Evolutionary conservation across 202 grass and related monocot genomes (phyloP).

Genomic region (Panicum hallii): DNA sequence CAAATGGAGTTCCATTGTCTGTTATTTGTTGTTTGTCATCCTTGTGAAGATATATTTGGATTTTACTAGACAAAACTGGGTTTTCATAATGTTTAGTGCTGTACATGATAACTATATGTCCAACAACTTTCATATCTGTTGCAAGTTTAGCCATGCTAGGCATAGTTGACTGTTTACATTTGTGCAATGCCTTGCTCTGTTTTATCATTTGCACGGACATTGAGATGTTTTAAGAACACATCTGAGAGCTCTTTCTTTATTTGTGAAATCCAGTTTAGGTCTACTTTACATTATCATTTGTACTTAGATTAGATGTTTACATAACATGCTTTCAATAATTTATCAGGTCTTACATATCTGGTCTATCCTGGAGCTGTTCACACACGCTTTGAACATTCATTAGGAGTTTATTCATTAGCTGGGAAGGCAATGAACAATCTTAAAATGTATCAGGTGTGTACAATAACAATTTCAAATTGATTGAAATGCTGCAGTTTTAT

Average conservation of each 20-base stretch:
- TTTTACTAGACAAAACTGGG: not conserved
- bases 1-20: not conserved
- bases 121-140: not conserved
- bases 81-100: not conserved
- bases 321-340: slow-evolving; percentile 35
- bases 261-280: slow-evolving; percentile 16
- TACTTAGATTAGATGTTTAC: not conserved
- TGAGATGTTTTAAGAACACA: slow-evolving; percentile 9
- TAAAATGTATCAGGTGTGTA: slow-evolving; percentile 70
- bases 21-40: not conserved
- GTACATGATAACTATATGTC: slow-evolving; percentile 2
- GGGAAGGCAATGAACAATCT: slow-evolving; percentile 70
- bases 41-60: not conserved
- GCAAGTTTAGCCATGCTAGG: not conserved
- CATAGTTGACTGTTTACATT: not conserved
- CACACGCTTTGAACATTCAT: slow-evolving; percentile 90
- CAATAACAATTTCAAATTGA: not conserved
- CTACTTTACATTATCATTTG: not conserved
- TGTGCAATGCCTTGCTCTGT: not conserved
- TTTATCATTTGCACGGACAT: slow-evolving; percentile 7
- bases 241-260: not conserved
- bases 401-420: slow-evolving; percentile 86
- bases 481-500: slow-evolving; percentile 29
- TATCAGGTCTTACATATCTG: slow-evolving; percentile 84
- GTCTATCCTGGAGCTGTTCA: slow-evolving; percentile 94